These are phyloP conservation scores for Glutinoglossum americanum DNA, from an alignment of 495 filamentous ascomycete species.

Conservation along the genomic window DNA sequence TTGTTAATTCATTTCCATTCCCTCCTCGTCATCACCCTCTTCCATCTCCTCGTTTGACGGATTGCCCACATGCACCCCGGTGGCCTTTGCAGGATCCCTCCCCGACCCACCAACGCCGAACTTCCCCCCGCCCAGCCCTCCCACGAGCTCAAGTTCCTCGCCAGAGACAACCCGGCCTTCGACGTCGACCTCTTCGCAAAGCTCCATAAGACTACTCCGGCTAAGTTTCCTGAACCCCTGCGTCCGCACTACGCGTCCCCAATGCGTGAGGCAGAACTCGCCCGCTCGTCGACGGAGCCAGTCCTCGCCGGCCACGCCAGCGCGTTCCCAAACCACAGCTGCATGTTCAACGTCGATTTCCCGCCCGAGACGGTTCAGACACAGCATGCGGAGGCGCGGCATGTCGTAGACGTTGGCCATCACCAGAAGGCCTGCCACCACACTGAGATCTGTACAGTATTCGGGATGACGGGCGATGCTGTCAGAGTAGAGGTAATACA, in stretches of 20 bases:
- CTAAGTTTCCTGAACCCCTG: conserved; percentile 63
- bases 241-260: conserved; percentile 86
- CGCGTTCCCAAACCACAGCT: conserved; percentile 89
- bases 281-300: conserved; percentile 80
- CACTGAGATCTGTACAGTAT: conserved; percentile 41
- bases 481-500: conserved; percentile 94
- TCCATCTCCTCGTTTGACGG: conserved; percentile 34
- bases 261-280: conserved; percentile 71
- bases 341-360: conserved; percentile 89
- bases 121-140: conserved; percentile 38
- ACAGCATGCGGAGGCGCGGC: conserved; percentile 71
- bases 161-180: conserved; percentile 76
- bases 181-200: conserved; percentile 82
- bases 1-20: conserved; percentile 36
- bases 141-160: conserved; percentile 60
- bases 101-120: conserved; percentile 31
- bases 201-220: conserved; percentile 55
- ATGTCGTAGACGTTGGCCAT: conserved; percentile 97
- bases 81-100: conserved; percentile 22
- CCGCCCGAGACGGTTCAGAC: conserved; percentile 64
- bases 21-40: conserved; percentile 52
- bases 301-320: conserved; percentile 70
- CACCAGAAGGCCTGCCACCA: conserved; percentile 88
- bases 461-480: conserved; percentile 50
- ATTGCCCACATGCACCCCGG: conserved; percentile 32